Evolutionary conservation across 1,284 basidiomycete species (phyloP).

Genomic region (Puccinia coronata): DNA sequence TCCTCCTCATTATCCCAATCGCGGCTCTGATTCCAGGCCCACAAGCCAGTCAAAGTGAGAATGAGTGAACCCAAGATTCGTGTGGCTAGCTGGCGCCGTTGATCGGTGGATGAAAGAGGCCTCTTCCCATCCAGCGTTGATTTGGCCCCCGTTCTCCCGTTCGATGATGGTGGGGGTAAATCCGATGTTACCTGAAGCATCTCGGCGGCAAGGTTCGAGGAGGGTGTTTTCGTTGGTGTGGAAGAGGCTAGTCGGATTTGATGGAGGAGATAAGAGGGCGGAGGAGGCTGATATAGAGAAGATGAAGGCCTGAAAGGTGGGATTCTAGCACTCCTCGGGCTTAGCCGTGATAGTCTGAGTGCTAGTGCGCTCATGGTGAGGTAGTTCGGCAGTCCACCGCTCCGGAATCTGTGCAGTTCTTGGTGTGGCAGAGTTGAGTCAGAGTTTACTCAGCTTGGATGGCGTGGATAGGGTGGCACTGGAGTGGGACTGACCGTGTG

Average conservation of each 20-base stretch:
- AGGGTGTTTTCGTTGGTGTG: conserved; percentile 29
- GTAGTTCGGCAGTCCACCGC: background rate
- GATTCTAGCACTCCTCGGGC: background rate
- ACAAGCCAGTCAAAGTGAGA: conserved; percentile 52
- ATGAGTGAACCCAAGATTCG: conserved; percentile 53
- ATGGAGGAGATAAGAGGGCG: background rate
- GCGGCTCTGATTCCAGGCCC: conserved; percentile 56
- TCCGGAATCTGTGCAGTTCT: background rate
- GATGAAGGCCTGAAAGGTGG: background rate
- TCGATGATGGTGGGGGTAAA: conserved; percentile 51
- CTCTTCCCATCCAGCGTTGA: conserved; percentile 56
- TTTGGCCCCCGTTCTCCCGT: conserved; percentile 56
- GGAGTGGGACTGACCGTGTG: background rate
- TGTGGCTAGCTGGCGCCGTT: conserved; percentile 55
- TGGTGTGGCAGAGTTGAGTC: too few species aligned
- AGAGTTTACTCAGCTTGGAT: background rate
- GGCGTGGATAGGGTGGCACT: background rate
- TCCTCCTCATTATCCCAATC: conserved; percentile 56
- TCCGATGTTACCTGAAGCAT: conserved; percentile 51
- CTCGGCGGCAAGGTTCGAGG: conserved; percentile 38
- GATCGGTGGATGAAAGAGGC: conserved; percentile 58
- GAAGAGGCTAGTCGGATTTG: conserved; percentile 18
- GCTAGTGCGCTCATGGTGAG: background rate
- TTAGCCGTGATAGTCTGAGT: conserved; percentile 8
- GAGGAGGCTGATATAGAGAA: background rate